Evolutionary conservation across 371 early-diverging fungal genomes (phyloP).

Genomic region (Mucor saturninus): DNA sequence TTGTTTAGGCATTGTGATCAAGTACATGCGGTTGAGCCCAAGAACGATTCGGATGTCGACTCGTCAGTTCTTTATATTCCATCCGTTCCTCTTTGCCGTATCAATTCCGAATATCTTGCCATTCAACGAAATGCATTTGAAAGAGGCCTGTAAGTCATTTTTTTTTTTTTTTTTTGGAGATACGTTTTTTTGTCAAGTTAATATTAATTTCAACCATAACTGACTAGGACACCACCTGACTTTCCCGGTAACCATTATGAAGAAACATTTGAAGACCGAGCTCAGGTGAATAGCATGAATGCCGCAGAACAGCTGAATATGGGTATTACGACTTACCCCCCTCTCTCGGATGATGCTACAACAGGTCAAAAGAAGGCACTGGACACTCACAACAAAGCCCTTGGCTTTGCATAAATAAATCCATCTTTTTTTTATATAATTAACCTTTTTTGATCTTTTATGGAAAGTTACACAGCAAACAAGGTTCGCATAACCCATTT

Average conservation of each 20-base stretch:
- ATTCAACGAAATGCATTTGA: conserved; percentile 36
- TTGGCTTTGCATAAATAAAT: conserved; percentile 9
- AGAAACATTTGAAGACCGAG: conserved; percentile 32
- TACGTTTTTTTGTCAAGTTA: too few species aligned
- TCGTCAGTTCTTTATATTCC: conserved; percentile 50
- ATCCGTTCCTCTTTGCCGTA: conserved; percentile 39
- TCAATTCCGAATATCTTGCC: conserved; percentile 35
- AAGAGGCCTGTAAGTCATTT: conserved; percentile 36
- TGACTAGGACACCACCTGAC: conserved; percentile 42
- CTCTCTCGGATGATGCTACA: conserved; percentile 16
- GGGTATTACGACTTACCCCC: conserved; percentile 30
- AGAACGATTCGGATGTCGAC: conserved; percentile 34
- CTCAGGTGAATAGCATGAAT: conserved; percentile 21
- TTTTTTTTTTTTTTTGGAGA: background rate
- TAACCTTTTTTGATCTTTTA: background rate
- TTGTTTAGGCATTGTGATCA: conserved; percentile 37
- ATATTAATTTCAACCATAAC: too few species aligned
- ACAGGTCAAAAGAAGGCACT: conserved; percentile 37
- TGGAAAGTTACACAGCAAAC: background rate
- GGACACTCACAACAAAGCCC: conserved; percentile 17
- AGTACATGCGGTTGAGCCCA: conserved; percentile 45
- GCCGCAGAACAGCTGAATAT: conserved; percentile 29
- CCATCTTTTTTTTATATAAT: background rate
- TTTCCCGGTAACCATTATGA: conserved; percentile 49
- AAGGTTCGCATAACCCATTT: too few species aligned